These are phyloP conservation scores for Xylaria sp. DNA, from an alignment of 495 filamentous ascomycete genomes.

Conservation along the genomic window DNA sequence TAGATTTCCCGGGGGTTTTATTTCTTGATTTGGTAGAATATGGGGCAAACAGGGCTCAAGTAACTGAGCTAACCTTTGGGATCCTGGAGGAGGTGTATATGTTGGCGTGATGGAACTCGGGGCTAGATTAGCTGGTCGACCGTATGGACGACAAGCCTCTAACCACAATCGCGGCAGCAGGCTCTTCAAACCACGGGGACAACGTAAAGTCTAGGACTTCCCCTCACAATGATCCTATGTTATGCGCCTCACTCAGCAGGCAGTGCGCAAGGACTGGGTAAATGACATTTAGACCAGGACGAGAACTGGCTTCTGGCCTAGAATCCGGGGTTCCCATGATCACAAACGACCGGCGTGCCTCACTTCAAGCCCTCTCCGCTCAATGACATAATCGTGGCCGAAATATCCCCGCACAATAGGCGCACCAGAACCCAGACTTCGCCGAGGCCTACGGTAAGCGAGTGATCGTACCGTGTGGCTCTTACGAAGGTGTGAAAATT, in stretches of 20 bases:
- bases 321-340: slow-evolving; percentile 17
- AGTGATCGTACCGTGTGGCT: background rate
- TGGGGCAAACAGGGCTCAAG: no score
- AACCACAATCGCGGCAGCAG: slow-evolving; percentile 5
- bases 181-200: slow-evolving; percentile 15
- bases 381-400: background rate
- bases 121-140: background rate
- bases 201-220: slow-evolving; percentile 16
- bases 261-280: background rate
- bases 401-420: background rate
- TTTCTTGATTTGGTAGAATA: no score
- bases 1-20: no score
- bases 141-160: background rate
- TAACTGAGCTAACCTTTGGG: no score
- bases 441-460: background rate
- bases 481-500: background rate
- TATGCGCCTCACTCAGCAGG: slow-evolving; percentile 17
- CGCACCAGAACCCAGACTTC: background rate
- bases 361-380: background rate
- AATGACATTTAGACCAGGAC: background rate
- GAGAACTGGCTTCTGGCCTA: background rate
- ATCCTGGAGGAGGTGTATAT: no score
- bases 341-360: background rate
- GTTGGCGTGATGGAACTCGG: slow-evolving; percentile 2
- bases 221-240: slow-evolving; percentile 14